Conservation (phyloP, 2,329 filamentous ascomycete genomes). For the Hymenoscyphus scutula region DNA sequence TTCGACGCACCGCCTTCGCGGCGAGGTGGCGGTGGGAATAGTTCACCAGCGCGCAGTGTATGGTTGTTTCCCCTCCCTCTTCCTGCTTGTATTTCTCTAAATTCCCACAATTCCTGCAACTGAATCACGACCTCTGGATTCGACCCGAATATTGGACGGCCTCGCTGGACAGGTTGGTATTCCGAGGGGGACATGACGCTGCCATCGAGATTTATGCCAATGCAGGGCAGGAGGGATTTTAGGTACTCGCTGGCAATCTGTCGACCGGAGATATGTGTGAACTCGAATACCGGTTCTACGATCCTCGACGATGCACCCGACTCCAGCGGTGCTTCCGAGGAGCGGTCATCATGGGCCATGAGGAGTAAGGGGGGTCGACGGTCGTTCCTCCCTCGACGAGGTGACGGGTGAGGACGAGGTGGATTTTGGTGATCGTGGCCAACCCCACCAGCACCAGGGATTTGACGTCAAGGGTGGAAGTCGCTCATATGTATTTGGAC, state of each 20-base stretch:
- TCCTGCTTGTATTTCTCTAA: slow-evolving; percentile 6
- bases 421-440: slow-evolving; percentile 14
- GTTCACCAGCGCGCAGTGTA: not conserved
- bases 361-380: not conserved
- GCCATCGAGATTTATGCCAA: slow-evolving; percentile 6
- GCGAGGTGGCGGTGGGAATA: not conserved
- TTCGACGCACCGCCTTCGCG: not conserved
- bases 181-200: slow-evolving; percentile 12
- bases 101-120: slow-evolving; percentile 1
- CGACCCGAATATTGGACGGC: slow-evolving; percentile 6
- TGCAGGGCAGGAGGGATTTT: slow-evolving; percentile 2
- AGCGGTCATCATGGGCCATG: slow-evolving; percentile 9
- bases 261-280: not conserved
- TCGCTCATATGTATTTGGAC: slow-evolving; percentile 18
- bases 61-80: not conserved
- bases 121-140: slow-evolving; percentile 7
- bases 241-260: slow-evolving; percentile 4
- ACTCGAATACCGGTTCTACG: slow-evolving; percentile 1
- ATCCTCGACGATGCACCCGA: not conserved
- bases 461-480: slow-evolving; percentile 22
- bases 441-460: slow-evolving; percentile 19
- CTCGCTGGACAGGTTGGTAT: slow-evolving; percentile 12
- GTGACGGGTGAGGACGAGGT: slow-evolving; percentile 5
- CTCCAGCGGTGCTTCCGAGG: slow-evolving; percentile 6
- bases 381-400: not conserved